Evolutionary conservation across 345 rosid species (phyloP).

Genomic region (Syzygium aqueum): DNA sequence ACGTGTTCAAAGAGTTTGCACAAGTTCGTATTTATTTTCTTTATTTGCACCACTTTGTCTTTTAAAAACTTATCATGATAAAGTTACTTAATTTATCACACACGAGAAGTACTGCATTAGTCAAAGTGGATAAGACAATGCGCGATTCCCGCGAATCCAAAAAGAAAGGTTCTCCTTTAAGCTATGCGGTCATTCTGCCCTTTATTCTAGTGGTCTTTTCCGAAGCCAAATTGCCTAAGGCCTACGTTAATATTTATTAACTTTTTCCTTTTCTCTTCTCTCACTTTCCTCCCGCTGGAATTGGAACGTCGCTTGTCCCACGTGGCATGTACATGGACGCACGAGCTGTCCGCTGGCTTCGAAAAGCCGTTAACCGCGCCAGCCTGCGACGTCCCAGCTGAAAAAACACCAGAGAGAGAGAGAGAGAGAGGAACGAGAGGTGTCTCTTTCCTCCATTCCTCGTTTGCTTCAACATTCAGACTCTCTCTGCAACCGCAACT

Average conservation of each 20-base stretch:
- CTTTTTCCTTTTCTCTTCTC: fast-evolving
- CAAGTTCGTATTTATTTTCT: background rate
- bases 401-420: background rate
- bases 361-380: background rate
- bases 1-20: background rate
- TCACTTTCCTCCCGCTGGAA: background rate
- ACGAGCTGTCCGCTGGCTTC: background rate
- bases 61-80: fast-evolving
- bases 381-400: background rate
- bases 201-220: background rate
- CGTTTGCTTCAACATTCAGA: background rate
- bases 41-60: background rate
- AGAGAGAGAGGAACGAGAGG: background rate
- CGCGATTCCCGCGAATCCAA: background rate
- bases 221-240: background rate
- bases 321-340: background rate
- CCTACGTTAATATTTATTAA: background rate
- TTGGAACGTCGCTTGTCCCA: background rate
- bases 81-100: background rate
- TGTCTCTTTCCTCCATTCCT: background rate
- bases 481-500: background rate
- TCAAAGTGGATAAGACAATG: background rate
- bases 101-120: background rate
- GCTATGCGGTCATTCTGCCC: too few species aligned
- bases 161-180: too few species aligned